Evolutionary conservation across 352 stramenopile genomes (phyloP).

Genomic region (Phytophthora ohioensis): DNA sequence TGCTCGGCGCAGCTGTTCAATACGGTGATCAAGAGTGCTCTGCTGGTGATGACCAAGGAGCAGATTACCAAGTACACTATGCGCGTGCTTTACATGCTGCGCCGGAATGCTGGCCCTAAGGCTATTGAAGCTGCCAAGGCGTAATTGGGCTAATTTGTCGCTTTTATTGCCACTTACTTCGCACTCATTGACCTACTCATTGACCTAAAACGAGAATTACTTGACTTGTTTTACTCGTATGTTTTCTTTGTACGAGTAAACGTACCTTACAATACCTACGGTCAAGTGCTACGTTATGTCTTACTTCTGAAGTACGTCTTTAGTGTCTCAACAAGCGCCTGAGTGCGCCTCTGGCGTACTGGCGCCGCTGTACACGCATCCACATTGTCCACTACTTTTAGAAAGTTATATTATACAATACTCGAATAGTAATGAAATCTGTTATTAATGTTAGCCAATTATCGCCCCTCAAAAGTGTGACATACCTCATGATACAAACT

Average conservation of each 20-base stretch:
- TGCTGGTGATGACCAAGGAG: conserved; percentile 88
- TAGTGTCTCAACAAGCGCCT: too few relatives aligned
- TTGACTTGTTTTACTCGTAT: background rate
- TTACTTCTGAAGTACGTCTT: too few relatives aligned
- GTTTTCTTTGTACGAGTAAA: background rate
- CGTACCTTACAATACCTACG: too few relatives aligned
- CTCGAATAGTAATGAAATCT: too few relatives aligned
- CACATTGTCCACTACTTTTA: too few relatives aligned
- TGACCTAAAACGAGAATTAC: background rate
- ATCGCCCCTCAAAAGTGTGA: too few relatives aligned
- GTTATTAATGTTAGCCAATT: too few relatives aligned
- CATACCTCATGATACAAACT: too few relatives aligned
- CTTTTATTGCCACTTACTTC: conserved; percentile 5
- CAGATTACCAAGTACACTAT: conserved; percentile 84
- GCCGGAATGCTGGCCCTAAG: conserved; percentile 42
- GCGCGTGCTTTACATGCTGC: conserved; percentile 73
- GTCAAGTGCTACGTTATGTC: too few relatives aligned
- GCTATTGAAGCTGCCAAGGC: conserved; percentile 42
- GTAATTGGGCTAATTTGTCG: conserved; percentile 18
- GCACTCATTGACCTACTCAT: conserved; percentile 8
- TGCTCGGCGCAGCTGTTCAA: conserved; percentile 86
- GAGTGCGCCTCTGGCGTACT: too few relatives aligned
- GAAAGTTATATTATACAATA: too few relatives aligned
- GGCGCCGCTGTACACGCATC: too few relatives aligned
- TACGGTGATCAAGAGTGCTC: conserved; percentile 84